phyloP scores from a whole-genome alignment of 2,329 filamentous ascomycete species.

The Podosphaera aphanis region DNA sequence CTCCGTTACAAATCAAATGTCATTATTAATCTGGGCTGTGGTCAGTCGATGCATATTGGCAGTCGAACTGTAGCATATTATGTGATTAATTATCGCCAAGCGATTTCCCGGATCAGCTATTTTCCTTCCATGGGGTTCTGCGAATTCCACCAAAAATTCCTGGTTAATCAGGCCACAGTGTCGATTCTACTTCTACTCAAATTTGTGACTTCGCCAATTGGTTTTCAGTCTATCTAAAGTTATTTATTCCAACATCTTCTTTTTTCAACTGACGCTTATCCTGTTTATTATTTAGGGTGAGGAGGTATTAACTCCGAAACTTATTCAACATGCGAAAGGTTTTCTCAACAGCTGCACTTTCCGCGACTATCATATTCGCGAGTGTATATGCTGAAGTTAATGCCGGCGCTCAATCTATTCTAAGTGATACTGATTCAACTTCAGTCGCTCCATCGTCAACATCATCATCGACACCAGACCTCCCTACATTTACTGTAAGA shows the following conservation, averaged over 20 bases:
- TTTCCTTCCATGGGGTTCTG: not conserved
- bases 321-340: slow-evolving; percentile 49
- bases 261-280: not conserved
- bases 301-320: not conserved
- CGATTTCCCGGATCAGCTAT: no score
- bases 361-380: slow-evolving; percentile 46
- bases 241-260: not conserved
- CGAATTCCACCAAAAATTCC: not conserved
- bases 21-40: no score
- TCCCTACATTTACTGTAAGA: slow-evolving; percentile 75
- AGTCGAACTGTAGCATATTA: no score
- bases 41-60: no score
- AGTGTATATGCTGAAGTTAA: slow-evolving; percentile 46
- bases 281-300: not conserved
- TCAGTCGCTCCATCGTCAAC: slow-evolving; percentile 25
- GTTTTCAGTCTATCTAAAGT: not conserved
- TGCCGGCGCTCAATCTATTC: slow-evolving; percentile 35
- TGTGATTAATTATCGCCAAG: no score
- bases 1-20: no score
- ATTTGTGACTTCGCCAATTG: not conserved
- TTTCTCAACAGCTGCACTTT: slow-evolving; percentile 41
- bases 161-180: not conserved
- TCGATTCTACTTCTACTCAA: not conserved
- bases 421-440: slow-evolving; percentile 24
- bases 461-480: slow-evolving; percentile 33